Evolutionary conservation across 768 basidiomycete genomes (phyloP), one percentile per base, ranked within the genome.

Genomic region (Suillus clintonianus): DNA sequence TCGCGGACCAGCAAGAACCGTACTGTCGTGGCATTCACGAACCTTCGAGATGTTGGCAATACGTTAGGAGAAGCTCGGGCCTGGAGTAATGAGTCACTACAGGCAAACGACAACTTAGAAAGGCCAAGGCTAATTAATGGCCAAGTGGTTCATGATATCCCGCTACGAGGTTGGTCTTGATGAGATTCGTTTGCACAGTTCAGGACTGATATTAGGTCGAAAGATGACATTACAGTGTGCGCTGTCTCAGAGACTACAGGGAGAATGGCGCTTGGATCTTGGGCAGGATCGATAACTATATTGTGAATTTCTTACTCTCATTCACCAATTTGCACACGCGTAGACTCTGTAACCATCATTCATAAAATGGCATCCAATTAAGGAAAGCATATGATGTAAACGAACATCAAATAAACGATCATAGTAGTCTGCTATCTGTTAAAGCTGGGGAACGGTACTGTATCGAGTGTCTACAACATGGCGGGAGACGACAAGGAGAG

Each of bases 221-320:
- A 53, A 80, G 83, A 84, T 65, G 84, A 85, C 65, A 70, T 83
- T 7, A 80, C 73, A 13, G 74, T 76, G 59, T 85, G 83, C 64
- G 76, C 81, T 10, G 76, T 85, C 43, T 78, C 78, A 6, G 84
- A 85, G 64, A 71, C 77, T 47, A 80, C 70, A 59, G 84, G 84
- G 7, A 74, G 66, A 8, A 80, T 85, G 55, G 72, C 79, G 2
- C 64, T 82, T 43, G 82, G 81, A 7, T 79, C 79, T 65, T 68
- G 83, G 37, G 69, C 74, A 9, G 83, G 83, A 8, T 72, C 59
- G 3, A 68, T 73, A n/a, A 50, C 32, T 0, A 56, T 72, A n/a
- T 56, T 72, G 7, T 72, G 50, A 71, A 45, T n/a, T 19, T 32
- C 60, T 48, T 59, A 32, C n/a, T 63, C 30, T 60, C 27, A 15